Evolutionary conservation across 2,329 filamentous ascomycete genomes (phyloP).

Genomic region (Verticillium alfalfae): DNA sequence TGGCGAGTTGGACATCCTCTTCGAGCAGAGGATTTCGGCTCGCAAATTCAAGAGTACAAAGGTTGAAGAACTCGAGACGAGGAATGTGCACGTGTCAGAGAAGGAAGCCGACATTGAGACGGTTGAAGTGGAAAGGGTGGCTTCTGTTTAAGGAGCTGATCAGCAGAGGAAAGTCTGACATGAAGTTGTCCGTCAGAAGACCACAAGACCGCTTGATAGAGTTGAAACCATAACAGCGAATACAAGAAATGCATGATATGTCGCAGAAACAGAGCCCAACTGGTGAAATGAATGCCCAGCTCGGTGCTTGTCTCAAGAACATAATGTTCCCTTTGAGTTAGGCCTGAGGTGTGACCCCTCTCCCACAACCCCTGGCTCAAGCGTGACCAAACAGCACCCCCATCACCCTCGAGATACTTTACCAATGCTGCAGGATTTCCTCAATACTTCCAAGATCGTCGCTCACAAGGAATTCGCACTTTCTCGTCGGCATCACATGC

Average conservation of each 20-base stretch:
- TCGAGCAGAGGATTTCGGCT: conserved; percentile 36
- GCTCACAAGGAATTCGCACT: background rate
- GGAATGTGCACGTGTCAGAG: background rate
- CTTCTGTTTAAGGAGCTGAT: background rate
- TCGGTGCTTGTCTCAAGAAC: no score
- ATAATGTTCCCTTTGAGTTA: no score
- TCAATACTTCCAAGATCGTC: background rate
- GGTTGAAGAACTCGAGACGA: conserved; percentile 9
- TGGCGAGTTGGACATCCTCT: conserved; percentile 51
- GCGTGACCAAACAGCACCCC: no score
- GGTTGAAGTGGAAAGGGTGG: background rate
- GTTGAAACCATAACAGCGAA: background rate
- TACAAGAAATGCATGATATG: background rate
- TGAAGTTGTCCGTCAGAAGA: background rate
- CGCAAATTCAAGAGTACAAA: conserved; percentile 30
- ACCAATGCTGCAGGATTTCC: no score
- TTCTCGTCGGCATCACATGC: background rate
- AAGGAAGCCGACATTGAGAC: background rate
- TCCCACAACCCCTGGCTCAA: no score
- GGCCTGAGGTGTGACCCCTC: no score
- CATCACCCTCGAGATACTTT: no score
- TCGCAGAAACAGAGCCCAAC: background rate
- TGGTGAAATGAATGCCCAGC: no score
- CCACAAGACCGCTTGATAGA: background rate
- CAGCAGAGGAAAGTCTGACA: background rate